These are phyloP conservation scores for Cymbidium sinense DNA, from an alignment of 106 monocot species.

Conservation along the genomic window DNA sequence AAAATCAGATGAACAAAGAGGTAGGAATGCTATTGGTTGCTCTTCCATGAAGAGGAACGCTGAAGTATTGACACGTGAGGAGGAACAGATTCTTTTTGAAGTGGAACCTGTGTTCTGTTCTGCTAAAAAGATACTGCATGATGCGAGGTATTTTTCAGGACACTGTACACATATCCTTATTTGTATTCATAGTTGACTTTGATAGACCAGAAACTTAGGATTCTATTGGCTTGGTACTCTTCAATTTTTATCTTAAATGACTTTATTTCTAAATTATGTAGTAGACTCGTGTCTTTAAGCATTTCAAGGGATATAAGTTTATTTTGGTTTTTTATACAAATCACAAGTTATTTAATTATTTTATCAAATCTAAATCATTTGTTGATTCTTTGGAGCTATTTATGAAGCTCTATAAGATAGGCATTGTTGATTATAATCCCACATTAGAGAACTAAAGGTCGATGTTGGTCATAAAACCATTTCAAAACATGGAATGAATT, in stretches of 20 bases:
- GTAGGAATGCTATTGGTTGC: conserved; percentile 22
- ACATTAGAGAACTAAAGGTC: no score
- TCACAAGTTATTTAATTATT: not conserved
- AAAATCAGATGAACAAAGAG: conserved; percentile 27
- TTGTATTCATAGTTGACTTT: not conserved
- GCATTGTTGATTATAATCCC: no score
- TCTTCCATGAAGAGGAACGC: conserved; percentile 16
- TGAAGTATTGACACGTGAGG: conserved; percentile 48
- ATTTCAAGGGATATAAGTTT: not conserved
- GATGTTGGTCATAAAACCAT: no score
- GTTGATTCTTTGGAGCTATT: no score
- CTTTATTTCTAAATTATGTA: not conserved
- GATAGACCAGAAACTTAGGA: not conserved
- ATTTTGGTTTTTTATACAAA: not conserved
- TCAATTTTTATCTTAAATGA: not conserved
- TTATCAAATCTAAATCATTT: not conserved
- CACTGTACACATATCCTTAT: not conserved
- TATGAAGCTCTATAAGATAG: no score
- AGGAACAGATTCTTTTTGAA: conserved; percentile 58
- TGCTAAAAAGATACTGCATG: conserved; percentile 50
- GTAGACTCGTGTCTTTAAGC: no score
- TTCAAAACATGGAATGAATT: no score
- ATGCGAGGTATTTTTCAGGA: conserved; percentile 39
- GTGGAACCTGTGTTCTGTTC: conserved; percentile 43
- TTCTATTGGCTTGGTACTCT: not conserved